Percentiles rank a stretch among this genome's conserved stretches.
phyloP scores from a whole-genome alignment of 805 yeast species.

The Ogataea salicorniae region DNA sequence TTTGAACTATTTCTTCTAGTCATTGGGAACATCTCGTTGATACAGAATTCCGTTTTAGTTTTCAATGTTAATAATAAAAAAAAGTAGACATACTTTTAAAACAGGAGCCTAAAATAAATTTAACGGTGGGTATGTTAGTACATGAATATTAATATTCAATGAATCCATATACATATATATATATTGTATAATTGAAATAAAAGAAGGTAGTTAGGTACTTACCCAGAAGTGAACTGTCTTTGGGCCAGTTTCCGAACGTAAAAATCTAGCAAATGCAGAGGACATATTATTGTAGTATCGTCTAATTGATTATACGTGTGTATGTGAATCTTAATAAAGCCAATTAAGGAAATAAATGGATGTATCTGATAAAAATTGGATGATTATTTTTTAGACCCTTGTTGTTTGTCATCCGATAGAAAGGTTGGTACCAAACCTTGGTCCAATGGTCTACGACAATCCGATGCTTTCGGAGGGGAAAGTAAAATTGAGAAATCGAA shows the following conservation, averaged over 20 bases:
- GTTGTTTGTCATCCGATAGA: too few species aligned
- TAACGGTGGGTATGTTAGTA: constrained; percentile 7
- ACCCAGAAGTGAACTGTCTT: constrained; percentile 98
- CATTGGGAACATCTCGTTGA: too few species aligned
- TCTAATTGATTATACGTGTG: background rate
- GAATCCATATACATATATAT: background rate
- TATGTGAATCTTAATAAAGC: background rate
- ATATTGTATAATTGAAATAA: background rate
- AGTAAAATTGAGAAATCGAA: too few species aligned
- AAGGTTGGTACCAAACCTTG: too few species aligned
- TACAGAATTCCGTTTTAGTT: too few species aligned
- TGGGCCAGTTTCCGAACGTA: constrained; percentile 91
- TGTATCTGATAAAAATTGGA: too few species aligned
- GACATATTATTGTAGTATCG: constrained; percentile 27
- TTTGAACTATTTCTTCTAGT: too few species aligned
- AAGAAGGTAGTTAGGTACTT: constrained; percentile 20
- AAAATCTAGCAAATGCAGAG: constrained; percentile 60
- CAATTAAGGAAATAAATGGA: background rate
- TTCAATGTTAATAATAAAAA: too few species aligned
- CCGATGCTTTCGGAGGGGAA: too few species aligned
- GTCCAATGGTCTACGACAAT: too few species aligned
- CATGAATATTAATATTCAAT: background rate
- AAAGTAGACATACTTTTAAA: constrained; percentile 36
- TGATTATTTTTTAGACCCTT: too few species aligned
- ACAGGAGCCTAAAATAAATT: constrained; percentile 45